These are phyloP conservation scores for Chamaecrista fasciculata DNA, from an alignment of 306 rosid genomes.

Conservation along the genomic window DNA sequence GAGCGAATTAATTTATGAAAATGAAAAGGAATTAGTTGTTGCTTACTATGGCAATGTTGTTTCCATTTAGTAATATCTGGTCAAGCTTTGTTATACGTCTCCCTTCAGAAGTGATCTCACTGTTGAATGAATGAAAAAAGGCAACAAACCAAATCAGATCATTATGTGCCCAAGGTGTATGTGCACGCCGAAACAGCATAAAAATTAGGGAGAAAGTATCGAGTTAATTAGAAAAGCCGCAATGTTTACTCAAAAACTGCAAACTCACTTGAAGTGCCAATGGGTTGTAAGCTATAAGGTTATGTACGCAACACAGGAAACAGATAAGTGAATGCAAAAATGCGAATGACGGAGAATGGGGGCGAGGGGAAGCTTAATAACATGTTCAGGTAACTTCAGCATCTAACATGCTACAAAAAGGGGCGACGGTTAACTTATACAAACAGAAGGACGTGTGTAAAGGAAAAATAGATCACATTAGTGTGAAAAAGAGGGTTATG, in stretches of 20 bases:
- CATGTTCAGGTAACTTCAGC: neutral
- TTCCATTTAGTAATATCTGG: slow-evolving; percentile 92
- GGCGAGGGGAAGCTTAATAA: neutral
- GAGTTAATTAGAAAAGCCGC: neutral
- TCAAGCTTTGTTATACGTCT: slow-evolving; percentile 96
- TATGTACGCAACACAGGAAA: neutral
- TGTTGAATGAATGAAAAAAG: slow-evolving; percentile 32
- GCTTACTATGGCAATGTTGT: slow-evolving; percentile 99
- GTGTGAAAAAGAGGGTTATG: neutral
- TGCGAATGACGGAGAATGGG: neutral
- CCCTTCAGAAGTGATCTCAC: slow-evolving; percentile 96
- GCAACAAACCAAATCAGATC: slow-evolving; percentile 29
- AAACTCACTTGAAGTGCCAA: slow-evolving; percentile 12
- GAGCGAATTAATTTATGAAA: neutral
- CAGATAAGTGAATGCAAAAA: neutral
- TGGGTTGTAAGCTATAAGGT: neutral
- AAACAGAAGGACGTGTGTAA: neutral
- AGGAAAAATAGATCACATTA: neutral
- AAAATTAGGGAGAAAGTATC: neutral
- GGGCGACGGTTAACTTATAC: too few species aligned
- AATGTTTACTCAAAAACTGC: neutral
- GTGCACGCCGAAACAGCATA: slow-evolving; percentile 16
- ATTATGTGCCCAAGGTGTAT: neutral
- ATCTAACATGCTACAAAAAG: neutral
- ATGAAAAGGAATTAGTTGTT: neutral